These are phyloP conservation scores for Rosa rugosa DNA, from an alignment of 306 rosid genomes.

Conservation along the genomic window DNA sequence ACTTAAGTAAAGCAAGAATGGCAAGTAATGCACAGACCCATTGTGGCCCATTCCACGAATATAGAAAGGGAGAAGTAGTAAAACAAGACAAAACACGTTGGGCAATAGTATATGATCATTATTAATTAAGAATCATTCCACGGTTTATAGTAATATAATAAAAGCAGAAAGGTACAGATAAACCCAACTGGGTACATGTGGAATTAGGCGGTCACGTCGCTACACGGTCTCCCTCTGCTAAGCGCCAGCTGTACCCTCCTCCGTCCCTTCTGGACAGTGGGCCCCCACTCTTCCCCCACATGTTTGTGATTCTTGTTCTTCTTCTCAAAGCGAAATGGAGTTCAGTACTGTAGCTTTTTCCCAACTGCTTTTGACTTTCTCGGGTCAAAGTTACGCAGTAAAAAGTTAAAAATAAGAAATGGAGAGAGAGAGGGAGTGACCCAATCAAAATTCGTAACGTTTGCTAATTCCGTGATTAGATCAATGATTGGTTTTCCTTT, in stretches of 20 bases:
- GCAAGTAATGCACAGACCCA: background rate
- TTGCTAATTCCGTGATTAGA: background rate
- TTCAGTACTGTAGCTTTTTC: background rate
- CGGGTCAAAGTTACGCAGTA: background rate
- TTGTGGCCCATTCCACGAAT: too few species aligned
- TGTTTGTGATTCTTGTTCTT: background rate
- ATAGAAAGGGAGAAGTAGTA: background rate
- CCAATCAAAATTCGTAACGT: background rate
- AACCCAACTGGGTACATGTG: constrained; percentile 15
- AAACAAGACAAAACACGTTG: background rate
- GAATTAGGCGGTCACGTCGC: constrained; percentile 22
- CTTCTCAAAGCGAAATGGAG: too few species aligned
- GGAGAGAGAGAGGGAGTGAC: too few species aligned
- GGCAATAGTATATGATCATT: background rate
- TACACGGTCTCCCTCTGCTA: background rate
- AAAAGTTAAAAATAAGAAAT: background rate
- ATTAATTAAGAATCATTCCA: background rate
- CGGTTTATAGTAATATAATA: background rate
- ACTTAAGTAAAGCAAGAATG: background rate
- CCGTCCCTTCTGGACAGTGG: background rate
- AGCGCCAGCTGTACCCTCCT: constrained; percentile 14
- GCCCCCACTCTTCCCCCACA: background rate
- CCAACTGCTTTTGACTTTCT: background rate
- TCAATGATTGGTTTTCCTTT: background rate
- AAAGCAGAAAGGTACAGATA: background rate